Evolutionary conservation across 768 basidiomycete species (phyloP).

Genomic region (Nidularia sp.): DNA sequence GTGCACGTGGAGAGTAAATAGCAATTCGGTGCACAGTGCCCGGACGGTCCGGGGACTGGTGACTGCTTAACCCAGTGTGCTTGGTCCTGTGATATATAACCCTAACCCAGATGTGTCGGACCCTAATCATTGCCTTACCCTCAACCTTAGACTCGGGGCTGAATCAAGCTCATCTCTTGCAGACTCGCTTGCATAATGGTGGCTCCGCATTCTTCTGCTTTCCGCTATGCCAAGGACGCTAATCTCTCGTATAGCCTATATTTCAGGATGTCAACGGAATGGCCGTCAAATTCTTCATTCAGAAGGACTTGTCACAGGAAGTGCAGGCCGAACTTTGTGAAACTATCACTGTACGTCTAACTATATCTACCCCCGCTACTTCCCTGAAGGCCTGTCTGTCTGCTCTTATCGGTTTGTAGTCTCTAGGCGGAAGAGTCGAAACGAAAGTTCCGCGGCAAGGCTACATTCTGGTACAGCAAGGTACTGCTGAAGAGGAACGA

Average conservation of each 20-base stretch:
- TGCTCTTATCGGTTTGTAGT: constrained; percentile 26
- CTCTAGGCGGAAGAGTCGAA: constrained; percentile 74
- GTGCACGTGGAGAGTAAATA: no score
- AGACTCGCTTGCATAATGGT: constrained; percentile 4
- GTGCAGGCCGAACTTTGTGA: constrained; percentile 71
- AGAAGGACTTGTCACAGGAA: constrained; percentile 69
- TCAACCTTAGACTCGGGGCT: constrained; percentile 52
- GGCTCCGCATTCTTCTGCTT: neutral
- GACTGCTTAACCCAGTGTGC: constrained; percentile 1
- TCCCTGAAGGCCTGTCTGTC: no score
- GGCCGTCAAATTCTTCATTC: constrained; percentile 80
- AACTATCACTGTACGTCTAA: constrained; percentile 55
- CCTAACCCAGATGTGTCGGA: constrained; percentile 30
- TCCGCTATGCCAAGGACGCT: neutral
- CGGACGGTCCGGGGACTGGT: no score
- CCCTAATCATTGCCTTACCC: constrained; percentile 31
- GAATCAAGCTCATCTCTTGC: constrained; percentile 4
- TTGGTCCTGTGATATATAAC: constrained; percentile 12
- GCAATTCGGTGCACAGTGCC: no score
- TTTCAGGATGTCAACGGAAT: constrained; percentile 68
- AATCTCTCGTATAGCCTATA: constrained; percentile 42
- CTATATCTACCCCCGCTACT: neutral
- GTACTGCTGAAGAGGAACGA: constrained; percentile 68
- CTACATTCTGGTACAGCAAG: constrained; percentile 66
- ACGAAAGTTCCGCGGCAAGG: constrained; percentile 75